Evolutionary conservation across 305 asterid species (phyloP).

Genomic region (Solanum hybrid): DNA sequence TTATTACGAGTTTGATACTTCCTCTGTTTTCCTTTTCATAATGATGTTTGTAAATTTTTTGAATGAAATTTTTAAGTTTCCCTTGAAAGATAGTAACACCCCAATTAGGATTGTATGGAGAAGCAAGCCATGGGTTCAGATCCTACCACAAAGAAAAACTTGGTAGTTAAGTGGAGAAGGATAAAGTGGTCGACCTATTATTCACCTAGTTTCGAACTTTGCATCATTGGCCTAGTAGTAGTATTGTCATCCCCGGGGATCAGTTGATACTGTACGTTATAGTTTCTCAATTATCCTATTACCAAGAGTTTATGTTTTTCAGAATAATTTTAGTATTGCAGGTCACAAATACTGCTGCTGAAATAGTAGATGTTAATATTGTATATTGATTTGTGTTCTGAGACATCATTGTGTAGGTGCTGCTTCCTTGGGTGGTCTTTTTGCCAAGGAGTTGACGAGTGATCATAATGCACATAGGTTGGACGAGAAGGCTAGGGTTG

Average conservation of each 20-base stretch:
- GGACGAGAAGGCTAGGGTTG: background rate
- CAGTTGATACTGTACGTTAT: background rate
- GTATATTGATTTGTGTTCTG: background rate
- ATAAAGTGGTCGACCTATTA: too few species aligned
- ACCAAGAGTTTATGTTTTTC: background rate
- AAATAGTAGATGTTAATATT: too few species aligned
- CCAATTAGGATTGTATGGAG: background rate
- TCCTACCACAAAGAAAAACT: background rate
- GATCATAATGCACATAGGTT: background rate
- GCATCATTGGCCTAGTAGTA: background rate
- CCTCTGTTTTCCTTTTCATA: background rate
- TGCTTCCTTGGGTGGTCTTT: background rate
- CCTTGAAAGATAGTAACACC: background rate
- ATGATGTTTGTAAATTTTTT: background rate
- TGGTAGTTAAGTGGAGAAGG: background rate
- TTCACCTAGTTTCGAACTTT: too few species aligned
- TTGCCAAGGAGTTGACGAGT: background rate
- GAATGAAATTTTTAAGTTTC: background rate
- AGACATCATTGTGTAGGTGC: background rate
- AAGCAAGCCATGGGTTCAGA: background rate
- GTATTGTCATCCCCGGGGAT: background rate
- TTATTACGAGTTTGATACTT: background rate
- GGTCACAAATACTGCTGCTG: background rate
- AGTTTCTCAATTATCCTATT: background rate
- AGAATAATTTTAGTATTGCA: background rate